phyloP scores from a whole-genome alignment of 106 monocot species.

The Posidonia australis region DNA sequence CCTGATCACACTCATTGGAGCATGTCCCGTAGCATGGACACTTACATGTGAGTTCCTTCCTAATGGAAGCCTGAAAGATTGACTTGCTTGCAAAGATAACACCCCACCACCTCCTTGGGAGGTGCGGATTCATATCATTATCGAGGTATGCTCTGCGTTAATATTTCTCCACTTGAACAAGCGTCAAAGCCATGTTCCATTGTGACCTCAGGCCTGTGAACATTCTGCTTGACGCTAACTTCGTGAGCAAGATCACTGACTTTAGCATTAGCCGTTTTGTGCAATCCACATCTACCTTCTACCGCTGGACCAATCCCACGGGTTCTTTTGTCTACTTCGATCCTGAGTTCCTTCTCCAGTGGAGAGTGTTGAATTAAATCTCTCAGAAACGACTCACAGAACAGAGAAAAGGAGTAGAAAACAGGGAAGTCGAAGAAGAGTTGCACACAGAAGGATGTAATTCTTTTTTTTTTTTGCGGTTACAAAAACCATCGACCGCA shows the following conservation, averaged over 20 bases:
- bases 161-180: slow-evolving; percentile 26
- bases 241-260: slow-evolving; percentile 22
- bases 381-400: too few relatives aligned
- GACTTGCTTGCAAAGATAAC: slow-evolving; percentile 29
- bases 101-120: slow-evolving; percentile 51
- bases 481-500: too few relatives aligned
- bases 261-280: slow-evolving; percentile 18
- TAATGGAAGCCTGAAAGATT: slow-evolving; percentile 58
- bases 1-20: slow-evolving; percentile 58
- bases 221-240: slow-evolving; percentile 27
- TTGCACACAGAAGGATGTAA: too few relatives aligned
- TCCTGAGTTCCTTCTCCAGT: slow-evolving; percentile 24
- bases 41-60: slow-evolving; percentile 54
- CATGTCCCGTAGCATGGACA: slow-evolving; percentile 37
- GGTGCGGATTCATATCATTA: slow-evolving; percentile 28
- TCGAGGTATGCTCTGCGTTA: slow-evolving; percentile 64
- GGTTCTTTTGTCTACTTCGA: slow-evolving; percentile 45
- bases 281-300: slow-evolving; percentile 10
- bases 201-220: slow-evolving; percentile 26
- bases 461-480: too few relatives aligned
- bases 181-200: slow-evolving; percentile 17
- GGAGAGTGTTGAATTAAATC: too few relatives aligned
- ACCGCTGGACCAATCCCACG: slow-evolving; percentile 19
- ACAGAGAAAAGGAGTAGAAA: too few relatives aligned
- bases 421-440: too few relatives aligned